phyloP scores from a whole-genome alignment of 1,139 yeast species.

The Geotrichum europaeum region DNA sequence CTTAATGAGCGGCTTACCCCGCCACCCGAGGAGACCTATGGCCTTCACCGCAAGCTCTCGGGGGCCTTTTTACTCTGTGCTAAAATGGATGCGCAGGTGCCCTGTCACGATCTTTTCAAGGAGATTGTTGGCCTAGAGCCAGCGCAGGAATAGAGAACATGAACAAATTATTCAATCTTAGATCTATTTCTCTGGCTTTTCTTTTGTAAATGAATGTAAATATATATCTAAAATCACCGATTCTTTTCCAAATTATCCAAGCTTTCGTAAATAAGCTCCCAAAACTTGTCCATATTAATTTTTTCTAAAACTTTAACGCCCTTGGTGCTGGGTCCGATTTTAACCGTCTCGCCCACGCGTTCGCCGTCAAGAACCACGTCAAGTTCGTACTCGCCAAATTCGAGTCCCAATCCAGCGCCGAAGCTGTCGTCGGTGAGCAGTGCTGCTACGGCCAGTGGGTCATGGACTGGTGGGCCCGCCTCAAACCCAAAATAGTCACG shows the following conservation, averaged over 20 bases:
- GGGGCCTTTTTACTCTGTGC: constrained; percentile 93
- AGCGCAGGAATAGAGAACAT: background rate
- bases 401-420: constrained; percentile 23
- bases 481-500: constrained; percentile 37
- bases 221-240: background rate
- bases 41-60: constrained; percentile 87
- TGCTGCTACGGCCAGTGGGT: constrained; percentile 66
- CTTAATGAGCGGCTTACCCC: constrained; percentile 87
- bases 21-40: constrained; percentile 97
- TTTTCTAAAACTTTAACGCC: constrained; percentile 45
- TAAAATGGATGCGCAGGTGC: constrained; percentile 73
- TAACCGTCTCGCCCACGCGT: constrained; percentile 26
- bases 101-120: constrained; percentile 69
- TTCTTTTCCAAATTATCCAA: constrained; percentile 33
- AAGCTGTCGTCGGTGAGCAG: constrained; percentile 43
- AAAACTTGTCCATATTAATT: constrained; percentile 46
- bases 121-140: constrained; percentile 54
- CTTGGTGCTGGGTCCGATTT: constrained; percentile 28
- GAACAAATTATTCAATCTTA: background rate
- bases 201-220: background rate
- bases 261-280: constrained; percentile 46
- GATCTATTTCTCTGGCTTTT: background rate
- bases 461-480: constrained; percentile 75
- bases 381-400: constrained; percentile 35
- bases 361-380: constrained; percentile 36